A percentile compares a stretch with the other conserved stretches of the same genome.
Evolutionary conservation across 768 basidiomycete species (phyloP).

Genomic region (Amyloporia xantha): DNA sequence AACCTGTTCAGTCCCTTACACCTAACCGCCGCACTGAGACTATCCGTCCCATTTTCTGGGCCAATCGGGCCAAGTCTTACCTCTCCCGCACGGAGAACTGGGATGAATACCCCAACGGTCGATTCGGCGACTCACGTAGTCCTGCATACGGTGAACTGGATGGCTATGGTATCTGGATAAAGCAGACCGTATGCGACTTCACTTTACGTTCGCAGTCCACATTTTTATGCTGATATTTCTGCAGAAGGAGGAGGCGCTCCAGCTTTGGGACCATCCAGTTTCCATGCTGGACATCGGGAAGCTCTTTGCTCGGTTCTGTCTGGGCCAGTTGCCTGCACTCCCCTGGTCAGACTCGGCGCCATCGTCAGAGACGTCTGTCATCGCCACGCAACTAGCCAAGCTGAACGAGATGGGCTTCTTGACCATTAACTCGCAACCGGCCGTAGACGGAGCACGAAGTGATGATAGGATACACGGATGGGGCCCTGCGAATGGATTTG

Average conservation of each 20-base stretch:
- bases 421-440: constrained; percentile 96
- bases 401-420: constrained; percentile 92
- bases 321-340: constrained; percentile 61
- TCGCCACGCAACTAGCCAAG: constrained; percentile 68
- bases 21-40: constrained; percentile 86
- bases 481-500: constrained; percentile 90
- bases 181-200: constrained; percentile 60
- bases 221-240: constrained; percentile 1
- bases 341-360: constrained; percentile 96
- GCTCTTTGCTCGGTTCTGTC: constrained; percentile 84
- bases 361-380: constrained; percentile 75
- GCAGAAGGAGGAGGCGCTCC: constrained; percentile 81
- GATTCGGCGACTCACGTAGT: constrained; percentile 95
- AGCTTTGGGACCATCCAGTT: constrained; percentile 82
- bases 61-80: constrained; percentile 93
- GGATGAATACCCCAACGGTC: constrained; percentile 99
- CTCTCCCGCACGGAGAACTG: constrained; percentile 95
- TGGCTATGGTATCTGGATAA: constrained; percentile 90
- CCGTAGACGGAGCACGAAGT: constrained; percentile 83
- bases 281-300: constrained; percentile 54
- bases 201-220: no score
- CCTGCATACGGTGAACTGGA: constrained; percentile 98
- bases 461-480: constrained; percentile 85
- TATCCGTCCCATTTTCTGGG: constrained; percentile 99
- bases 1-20: constrained; percentile 66